Conservation (phyloP, 345 rosid genomes). For the Psidium friedrichsthalianum region DNA sequence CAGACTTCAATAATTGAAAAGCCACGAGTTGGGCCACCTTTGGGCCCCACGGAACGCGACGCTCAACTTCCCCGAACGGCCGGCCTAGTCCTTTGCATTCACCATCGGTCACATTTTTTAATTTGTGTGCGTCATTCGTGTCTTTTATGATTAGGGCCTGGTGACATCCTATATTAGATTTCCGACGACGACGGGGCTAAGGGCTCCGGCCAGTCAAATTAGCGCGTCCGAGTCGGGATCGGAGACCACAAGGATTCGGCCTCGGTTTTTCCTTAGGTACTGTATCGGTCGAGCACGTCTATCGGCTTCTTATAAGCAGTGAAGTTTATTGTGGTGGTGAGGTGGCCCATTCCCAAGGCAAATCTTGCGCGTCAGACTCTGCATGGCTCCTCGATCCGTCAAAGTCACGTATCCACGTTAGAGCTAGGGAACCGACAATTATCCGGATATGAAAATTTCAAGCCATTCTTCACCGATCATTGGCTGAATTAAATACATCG, state of each 20-base stretch:
- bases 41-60: not conserved
- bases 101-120: not conserved
- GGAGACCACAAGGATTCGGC: not conserved
- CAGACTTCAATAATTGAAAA: not conserved
- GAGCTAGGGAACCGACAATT: fast-evolving
- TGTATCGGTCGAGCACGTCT: no score
- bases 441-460: not conserved
- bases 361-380: not conserved
- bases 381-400: fast-evolving
- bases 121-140: no score
- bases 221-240: no score
- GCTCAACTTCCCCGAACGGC: not conserved
- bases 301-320: not conserved
- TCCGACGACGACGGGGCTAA: not conserved
- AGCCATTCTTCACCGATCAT: not conserved
- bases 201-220: not conserved
- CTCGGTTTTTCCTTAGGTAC: not conserved
- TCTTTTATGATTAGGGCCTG: no score
- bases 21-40: not conserved
- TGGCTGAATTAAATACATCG: not conserved
- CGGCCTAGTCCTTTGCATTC: not conserved
- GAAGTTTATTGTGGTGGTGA: not conserved
- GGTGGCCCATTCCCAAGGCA: fast-evolving
- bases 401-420: fast-evolving
- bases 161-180: not conserved